Conservation (phyloP, 2,329 filamentous ascomycete genomes). For the Alternaria sp. region DNA sequence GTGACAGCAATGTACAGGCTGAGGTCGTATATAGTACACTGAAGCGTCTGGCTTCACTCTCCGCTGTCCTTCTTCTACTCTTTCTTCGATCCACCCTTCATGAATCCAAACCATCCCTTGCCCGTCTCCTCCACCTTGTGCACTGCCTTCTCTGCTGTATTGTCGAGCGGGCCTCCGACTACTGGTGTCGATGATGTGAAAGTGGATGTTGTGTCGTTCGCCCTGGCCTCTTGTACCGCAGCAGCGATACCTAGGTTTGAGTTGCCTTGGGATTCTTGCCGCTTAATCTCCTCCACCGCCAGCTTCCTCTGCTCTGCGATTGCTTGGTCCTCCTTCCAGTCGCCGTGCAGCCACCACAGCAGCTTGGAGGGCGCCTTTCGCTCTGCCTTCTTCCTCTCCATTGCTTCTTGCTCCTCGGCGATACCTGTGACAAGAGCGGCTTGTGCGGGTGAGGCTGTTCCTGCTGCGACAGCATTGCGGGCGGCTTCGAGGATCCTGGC, state of each 20-base stretch:
- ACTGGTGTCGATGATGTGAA: conserved; percentile 34
- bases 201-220: conserved; percentile 21
- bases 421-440: conserved; percentile 62
- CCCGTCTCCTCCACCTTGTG: conserved; percentile 44
- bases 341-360: conserved; percentile 46
- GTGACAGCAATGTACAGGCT: conserved; percentile 43
- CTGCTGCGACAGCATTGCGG: conserved; percentile 49
- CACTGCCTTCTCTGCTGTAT: conserved; percentile 50
- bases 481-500: conserved; percentile 53
- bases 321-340: conserved; percentile 47
- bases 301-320: conserved; percentile 43
- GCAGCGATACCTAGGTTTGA: conserved; percentile 33
- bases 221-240: conserved; percentile 43
- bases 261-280: conserved; percentile 30
- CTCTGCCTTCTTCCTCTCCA: conserved; percentile 44
- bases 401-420: conserved; percentile 65
- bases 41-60: conserved; percentile 7
- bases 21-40: conserved; percentile 41
- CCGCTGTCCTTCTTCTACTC: not conserved
- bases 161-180: conserved; percentile 55
- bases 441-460: conserved; percentile 58
- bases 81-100: conserved; percentile 45
- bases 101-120: conserved; percentile 56
- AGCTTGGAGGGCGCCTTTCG: conserved; percentile 37
- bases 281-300: conserved; percentile 40